These are phyloP conservation scores for Mollisia scopiformis DNA, from an alignment of 2,329 filamentous ascomycete species.

Conservation along the genomic window DNA sequence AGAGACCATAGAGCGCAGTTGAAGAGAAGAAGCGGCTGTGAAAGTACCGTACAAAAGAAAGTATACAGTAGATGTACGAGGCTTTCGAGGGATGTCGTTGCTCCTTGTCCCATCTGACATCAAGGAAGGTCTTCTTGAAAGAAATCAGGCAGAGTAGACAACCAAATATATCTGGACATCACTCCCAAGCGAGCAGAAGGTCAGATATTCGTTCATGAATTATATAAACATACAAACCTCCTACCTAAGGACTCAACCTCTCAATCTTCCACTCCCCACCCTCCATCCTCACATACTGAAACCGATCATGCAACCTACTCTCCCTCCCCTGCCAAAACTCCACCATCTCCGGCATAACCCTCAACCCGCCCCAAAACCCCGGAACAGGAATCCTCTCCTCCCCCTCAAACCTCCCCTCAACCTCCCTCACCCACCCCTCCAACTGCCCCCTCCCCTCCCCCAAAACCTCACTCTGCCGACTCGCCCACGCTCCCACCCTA, in stretches of 20 bases:
- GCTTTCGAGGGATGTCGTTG: no score
- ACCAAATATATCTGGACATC: no score
- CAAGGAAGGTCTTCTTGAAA: no score
- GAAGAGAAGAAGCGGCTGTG: no score
- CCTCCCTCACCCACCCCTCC: slow-evolving; percentile 76
- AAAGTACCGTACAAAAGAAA: no score
- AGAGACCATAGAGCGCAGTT: no score
- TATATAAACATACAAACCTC: no score
- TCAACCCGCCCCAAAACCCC: slow-evolving; percentile 91
- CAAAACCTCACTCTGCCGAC: slow-evolving; percentile 81
- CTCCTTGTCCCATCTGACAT: no score
- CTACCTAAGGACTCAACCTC: slow-evolving; percentile 74
- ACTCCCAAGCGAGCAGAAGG: no score
- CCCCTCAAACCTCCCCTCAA: slow-evolving; percentile 75
- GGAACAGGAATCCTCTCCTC: slow-evolving; percentile 84
- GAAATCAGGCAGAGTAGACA: no score
- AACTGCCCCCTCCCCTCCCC: slow-evolving; percentile 72
- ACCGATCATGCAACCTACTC: slow-evolving; percentile 91
- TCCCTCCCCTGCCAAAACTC: slow-evolving; percentile 97
- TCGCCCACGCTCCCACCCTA: slow-evolving; percentile 91
- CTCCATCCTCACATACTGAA: slow-evolving; percentile 73
- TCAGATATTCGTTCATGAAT: no score
- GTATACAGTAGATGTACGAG: no score
- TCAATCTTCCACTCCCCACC: slow-evolving; percentile 66
- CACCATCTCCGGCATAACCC: slow-evolving; percentile 81